Base-by-base conservation (phyloP, 2,329 filamentous ascomycete genomes). In the Beauveria medogensis region DNA sequence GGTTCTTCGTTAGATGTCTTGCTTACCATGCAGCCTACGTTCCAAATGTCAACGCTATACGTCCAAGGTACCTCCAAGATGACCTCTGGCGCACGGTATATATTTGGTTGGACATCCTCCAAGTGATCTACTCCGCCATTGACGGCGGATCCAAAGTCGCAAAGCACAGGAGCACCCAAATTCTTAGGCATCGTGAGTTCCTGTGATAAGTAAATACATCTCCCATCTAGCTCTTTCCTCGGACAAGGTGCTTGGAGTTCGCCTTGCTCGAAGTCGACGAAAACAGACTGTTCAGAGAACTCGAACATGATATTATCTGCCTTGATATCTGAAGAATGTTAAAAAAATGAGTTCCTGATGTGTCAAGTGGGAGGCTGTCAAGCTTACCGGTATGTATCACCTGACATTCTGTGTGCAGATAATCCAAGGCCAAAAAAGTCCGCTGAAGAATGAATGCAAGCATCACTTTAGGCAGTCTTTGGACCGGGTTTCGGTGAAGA, bases 111-210 rank as follows among this genome's bases (percentile, higher is more conserved):
- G 1, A 76, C 65, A 46, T 75, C 70, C 7, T 73, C 69, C 5
- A 44, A 41, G 57, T 77, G 75, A 20, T 74, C 60, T 40, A 55
- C 16, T 14, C 72, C 71, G 5, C 76, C 75, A 0, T 24, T 0
- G 12, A 78, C 68, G 9, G 77, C 78, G 0, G 78, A 77, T 14
- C 79, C 79, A 64, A 83, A 78, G 63, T 83, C 80, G 61, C 79
- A 80, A 7, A 82, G 69, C 1, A 80, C 69, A 0, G 74, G 73
- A 0, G 64, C 67, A 1, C 74, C 74, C 30, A 63, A 59, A 8
- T 64, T 50, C 5, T 69, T 69, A 1, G 74, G 73, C 55, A 72
- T 67, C 62, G 64, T 59, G 5, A 80, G 70, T 22, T 72, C 66
- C 4, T 72, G 75, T 5, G 77, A 81, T 0, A 37, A 16, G 34